phyloP scores from a whole-genome alignment of 306 rosid genomes.

The Crotalaria pallida region DNA sequence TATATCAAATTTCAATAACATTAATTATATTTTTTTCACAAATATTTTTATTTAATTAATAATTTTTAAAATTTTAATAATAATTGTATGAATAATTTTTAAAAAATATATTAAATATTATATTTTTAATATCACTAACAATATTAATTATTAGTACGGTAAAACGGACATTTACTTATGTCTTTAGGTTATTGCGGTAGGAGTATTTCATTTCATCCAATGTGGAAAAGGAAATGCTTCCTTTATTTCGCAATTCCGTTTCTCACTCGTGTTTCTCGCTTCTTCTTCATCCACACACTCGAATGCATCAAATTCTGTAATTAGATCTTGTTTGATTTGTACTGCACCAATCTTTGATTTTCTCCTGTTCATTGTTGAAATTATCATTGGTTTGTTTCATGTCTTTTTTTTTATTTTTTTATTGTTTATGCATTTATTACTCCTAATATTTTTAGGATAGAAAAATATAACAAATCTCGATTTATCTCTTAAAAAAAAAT shows the following conservation, averaged over 20 bases:
- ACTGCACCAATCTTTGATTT: background rate
- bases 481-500: too few relatives aligned
- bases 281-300: background rate
- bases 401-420: background rate
- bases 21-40: too few relatives aligned
- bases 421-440: too few relatives aligned
- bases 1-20: too few relatives aligned
- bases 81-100: too few relatives aligned
- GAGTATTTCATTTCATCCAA: slow-evolving; percentile 11
- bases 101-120: too few relatives aligned
- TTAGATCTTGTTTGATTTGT: background rate
- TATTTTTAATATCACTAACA: too few relatives aligned
- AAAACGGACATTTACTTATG: slow-evolving; percentile 31
- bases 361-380: background rate
- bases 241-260: background rate
- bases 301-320: background rate
- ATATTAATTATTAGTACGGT: too few relatives aligned
- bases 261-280: background rate
- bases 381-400: slow-evolving; percentile 10
- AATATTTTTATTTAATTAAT: too few relatives aligned
- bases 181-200: slow-evolving; percentile 27
- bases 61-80: too few relatives aligned
- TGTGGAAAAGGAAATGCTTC: slow-evolving; percentile 17
- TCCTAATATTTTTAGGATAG: too few relatives aligned
- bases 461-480: too few relatives aligned